These are phyloP conservation scores for Boletales sp. DNA, from an alignment of 768 basidiomycete genomes.

Conservation along the genomic window DNA sequence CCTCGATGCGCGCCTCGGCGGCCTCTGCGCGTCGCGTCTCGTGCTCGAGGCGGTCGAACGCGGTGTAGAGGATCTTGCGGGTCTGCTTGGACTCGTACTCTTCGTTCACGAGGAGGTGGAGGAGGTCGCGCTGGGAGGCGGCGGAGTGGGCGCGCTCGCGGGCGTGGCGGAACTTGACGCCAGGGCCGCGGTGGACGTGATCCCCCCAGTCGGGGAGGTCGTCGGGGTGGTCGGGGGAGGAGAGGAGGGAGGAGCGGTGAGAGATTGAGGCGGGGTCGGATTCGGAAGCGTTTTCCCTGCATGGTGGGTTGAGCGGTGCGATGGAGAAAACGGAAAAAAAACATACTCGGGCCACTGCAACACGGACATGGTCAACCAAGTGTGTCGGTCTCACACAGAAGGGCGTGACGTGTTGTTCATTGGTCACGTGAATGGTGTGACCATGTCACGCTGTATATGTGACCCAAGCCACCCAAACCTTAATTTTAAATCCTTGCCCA, in stretches of 20 bases:
- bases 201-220: background rate
- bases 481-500: conserved; percentile 24
- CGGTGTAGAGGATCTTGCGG: conserved; percentile 35
- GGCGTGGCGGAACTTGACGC: conserved; percentile 30
- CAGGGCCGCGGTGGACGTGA: conserved; percentile 27
- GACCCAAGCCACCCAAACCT: conserved; percentile 28
- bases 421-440: conserved; percentile 9
- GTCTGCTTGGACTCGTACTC: conserved; percentile 40
- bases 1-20: conserved; percentile 33
- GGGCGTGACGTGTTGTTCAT: conserved; percentile 9
- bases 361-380: no score
- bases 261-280: conserved; percentile 27
- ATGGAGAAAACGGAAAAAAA: no score
- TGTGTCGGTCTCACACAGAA: conserved; percentile 14
- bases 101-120: conserved; percentile 35
- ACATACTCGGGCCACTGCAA: no score
- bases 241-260: conserved; percentile 28
- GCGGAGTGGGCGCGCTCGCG: conserved; percentile 33
- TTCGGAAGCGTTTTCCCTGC: conserved; percentile 19
- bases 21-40: conserved; percentile 35
- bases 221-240: conserved; percentile 7
- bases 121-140: conserved; percentile 26
- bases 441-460: conserved; percentile 35
- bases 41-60: conserved; percentile 36
- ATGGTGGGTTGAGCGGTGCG: no score